Base-by-base conservation (phyloP, 257 asterid species). In the Verbascum thapsus region DNA sequence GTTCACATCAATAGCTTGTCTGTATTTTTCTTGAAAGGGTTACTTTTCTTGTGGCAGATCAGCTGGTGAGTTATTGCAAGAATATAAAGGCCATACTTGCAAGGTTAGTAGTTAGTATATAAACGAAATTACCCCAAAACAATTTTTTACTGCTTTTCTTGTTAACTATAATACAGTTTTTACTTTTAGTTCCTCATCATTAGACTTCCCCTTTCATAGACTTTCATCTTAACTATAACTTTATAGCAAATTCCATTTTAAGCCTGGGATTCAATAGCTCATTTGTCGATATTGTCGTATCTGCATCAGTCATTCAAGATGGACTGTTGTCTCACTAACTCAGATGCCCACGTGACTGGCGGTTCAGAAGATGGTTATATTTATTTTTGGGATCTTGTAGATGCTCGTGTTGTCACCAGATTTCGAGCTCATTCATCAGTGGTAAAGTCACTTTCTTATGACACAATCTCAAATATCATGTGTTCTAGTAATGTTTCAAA, bases 301-400 rank as follows among this genome's bases (percentile, higher is more conserved):
- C 8, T 62, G 60, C 34, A 68, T 58, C 83, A 91, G 96, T 85
- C 97, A 52, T 88, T 83, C 78, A 91, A 91, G 77, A 83, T 82
- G 88, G 98, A 91, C 68, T 85, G 98, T 79, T 86, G 98, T 80
- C 84, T 91, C 59, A 83, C 98, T 56, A 91, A 91, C 83, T 75
- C 87, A 12, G 96, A 91, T 43, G 95, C 98, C 10, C 82, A 91
- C 77, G 96, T 88, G 34, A 71, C 86, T 65, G 96, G 98, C 49
- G 97, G 98, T 61, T 91, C 98, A 6, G 96, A 91, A 81, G 96
- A 91, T 71, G 98, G 98, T 59, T 76, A 72, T 64, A 70, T 91
- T 56, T 92, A 88, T 73, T 85, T 78, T 69, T 92, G 98, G 98
- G 98, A 92, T 79, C 88, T 92, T 68, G 98, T 92, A 43, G 97